Evolutionary conservation across 2,329 filamentous ascomycete species (phyloP).

Genomic region (Beauveria australis): DNA sequence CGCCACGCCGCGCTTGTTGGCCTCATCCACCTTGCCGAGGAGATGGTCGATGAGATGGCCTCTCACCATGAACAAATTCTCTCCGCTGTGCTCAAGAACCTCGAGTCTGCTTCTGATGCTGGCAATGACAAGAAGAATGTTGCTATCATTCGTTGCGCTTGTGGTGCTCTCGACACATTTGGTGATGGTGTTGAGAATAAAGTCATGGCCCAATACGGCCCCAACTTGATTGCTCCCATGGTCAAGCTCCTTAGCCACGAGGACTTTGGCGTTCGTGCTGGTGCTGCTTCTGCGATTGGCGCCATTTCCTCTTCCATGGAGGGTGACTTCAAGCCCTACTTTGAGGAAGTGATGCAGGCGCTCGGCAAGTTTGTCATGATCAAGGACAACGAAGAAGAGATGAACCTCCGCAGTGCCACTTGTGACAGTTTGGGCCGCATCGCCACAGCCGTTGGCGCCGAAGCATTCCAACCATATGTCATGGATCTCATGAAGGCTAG

Average conservation of each 20-base stretch:
- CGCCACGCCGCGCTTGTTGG: constrained; percentile 81
- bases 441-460: constrained; percentile 75
- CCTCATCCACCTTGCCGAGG: constrained; percentile 83
- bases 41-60: constrained; percentile 82
- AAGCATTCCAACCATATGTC: constrained; percentile 86
- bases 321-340: constrained; percentile 81
- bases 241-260: constrained; percentile 75
- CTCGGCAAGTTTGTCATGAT: constrained; percentile 75
- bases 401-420: constrained; percentile 81
- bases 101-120: constrained; percentile 68
- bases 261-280: constrained; percentile 82
- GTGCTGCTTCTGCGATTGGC: constrained; percentile 81
- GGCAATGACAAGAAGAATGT: constrained; percentile 66
- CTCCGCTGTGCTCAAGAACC: constrained; percentile 76
- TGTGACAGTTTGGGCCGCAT: constrained; percentile 93
- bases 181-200: constrained; percentile 74
- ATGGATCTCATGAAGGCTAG: constrained; percentile 84
- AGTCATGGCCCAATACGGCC: constrained; percentile 73
- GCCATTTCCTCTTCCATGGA: constrained; percentile 83
- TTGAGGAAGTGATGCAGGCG: constrained; percentile 82
- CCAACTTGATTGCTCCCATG: constrained; percentile 75
- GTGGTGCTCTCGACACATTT: constrained; percentile 83
- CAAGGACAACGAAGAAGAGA: constrained; percentile 83
- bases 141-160: constrained; percentile 81
- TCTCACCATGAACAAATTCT: constrained; percentile 80